Base-by-base conservation (phyloP, 352 stramenopile species). In the Pilasporangium apinafurcum region DNA sequence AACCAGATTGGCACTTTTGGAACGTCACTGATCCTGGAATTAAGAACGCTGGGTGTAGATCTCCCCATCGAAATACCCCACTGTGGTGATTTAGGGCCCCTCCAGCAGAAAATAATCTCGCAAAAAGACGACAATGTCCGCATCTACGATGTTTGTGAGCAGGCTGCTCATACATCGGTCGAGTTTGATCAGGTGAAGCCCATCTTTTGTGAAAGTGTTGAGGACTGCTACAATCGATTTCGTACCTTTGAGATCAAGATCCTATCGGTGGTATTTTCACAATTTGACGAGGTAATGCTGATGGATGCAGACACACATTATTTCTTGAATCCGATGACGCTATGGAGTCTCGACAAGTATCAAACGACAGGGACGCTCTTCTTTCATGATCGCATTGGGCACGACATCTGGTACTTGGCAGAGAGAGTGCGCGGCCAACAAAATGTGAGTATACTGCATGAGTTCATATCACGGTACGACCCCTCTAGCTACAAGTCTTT, bases 231-330 rank as follows among this genome's bases (percentile, higher is more conserved):
- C 24, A 50, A 53, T 40, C 56, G 48, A 8, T 87, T 71, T 51
- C 66, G 77, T 4, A 64, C 51, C 33, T 90, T 86, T 36, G 53
- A 60, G 29, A 76, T 90, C 48, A 87, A 87, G 65, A 44, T 86
- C 38, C 36, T 90, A 26, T 52, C 62, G 13, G 41, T 90, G 2
- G 21, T 88, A 6, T 74, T 82, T 41, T 89, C 79, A 10, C 60
- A 53, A 6, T 88, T 92, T 31, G 49, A 73, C 26, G 66, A 92
- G 35, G 47, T 89, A 26, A 86, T 89, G 79, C 47, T 89, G 20
- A 39, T 89, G 24, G 79, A 92, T 59, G 77, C 77, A 22, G 79
- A 92, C 48, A 65, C 65, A 8, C 42, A 86, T 26, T 69, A 86
- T 39, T 69, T 92, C 37, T 60, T 81, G 32, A 72, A 54, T 35